Evolutionary conservation across 106 monocot genomes (phyloP).

Genomic region (Dendrobium chrysotoxum): DNA sequence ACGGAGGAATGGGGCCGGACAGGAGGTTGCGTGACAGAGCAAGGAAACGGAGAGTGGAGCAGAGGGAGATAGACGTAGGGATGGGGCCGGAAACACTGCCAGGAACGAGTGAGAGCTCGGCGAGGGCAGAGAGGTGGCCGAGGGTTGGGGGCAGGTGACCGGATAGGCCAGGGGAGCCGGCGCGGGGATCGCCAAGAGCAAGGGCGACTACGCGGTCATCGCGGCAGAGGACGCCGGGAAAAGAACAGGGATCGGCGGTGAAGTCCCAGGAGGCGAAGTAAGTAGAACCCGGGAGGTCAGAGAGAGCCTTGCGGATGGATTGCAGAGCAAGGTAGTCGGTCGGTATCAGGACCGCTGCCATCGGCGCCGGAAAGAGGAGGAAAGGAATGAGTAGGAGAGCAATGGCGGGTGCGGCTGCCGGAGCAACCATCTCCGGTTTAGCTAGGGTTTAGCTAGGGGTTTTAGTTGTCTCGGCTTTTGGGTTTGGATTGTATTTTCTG

Average conservation of each 20-base stretch:
- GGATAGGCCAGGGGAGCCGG: slow-evolving; percentile 47
- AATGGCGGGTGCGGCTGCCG: background rate
- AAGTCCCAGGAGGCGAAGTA: slow-evolving; percentile 83
- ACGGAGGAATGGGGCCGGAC: slow-evolving; percentile 33
- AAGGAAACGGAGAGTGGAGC: slow-evolving; percentile 49
- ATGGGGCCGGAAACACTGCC: slow-evolving; percentile 43
- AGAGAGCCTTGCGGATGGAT: slow-evolving; percentile 48
- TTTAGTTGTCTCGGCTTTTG: slow-evolving; percentile 2
- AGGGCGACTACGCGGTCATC: slow-evolving; percentile 48
- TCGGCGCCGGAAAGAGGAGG: background rate
- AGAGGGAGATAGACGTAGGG: slow-evolving; percentile 24
- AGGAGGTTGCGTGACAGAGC: slow-evolving; percentile 52
- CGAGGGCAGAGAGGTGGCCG: slow-evolving; percentile 47
- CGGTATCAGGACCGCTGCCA: slow-evolving; percentile 46
- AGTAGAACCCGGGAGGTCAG: slow-evolving; percentile 64
- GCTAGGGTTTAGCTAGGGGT: background rate
- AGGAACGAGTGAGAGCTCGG: slow-evolving; percentile 64
- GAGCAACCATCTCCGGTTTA: background rate
- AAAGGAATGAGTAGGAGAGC: background rate
- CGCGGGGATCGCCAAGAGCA: slow-evolving; percentile 54
- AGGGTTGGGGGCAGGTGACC: slow-evolving; percentile 41
- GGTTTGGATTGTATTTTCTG: too few species aligned
- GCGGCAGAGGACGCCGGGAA: slow-evolving; percentile 40
- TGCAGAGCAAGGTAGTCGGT: slow-evolving; percentile 71
- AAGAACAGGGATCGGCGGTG: slow-evolving; percentile 67